Base-by-base conservation (phyloP, 1,284 basidiomycete species). In the Sutorius eximius region DNA sequence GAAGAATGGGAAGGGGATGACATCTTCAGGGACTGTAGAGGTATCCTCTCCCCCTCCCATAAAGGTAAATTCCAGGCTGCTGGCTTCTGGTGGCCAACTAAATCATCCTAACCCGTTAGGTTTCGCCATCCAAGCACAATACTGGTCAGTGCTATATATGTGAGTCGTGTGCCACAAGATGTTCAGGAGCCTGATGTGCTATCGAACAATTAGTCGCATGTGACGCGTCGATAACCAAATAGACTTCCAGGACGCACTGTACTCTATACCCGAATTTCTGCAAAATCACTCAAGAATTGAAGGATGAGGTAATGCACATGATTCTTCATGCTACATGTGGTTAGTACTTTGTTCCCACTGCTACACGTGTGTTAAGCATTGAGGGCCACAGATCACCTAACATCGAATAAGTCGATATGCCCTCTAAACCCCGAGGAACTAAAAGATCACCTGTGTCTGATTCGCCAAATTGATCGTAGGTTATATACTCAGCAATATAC, bases 261-360 rank as follows among this genome's bases (percentile, higher is more conserved):
- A 71, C 78, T 51, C 60, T 78, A 20, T 86, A 77, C 59, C 85
- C 85, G 0, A 69, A 69, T 22, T 64, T 73, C 10, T 71, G 75
- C 9, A 27, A 64, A 0, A 56, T 81, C 18, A 70, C 73, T 0
- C 55, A 62, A 11, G 68, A 72, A 0, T 52, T 75, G 32, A 71
- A 79, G 27, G 66, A 75, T 20, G 81, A 83, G 52, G 62, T 83
- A 3, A 63, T 73, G 22, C 78, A 78, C 52, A 71, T 82, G 42
- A 62, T 83, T 12, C 64, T 78, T 7, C 77, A 82, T 62, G 73
- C 73, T 15, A 73, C 74, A 52, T 73, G 77, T 42, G 83, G 84
- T 82, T 51, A 56, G 71, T 12, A 5, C 18, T 36, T 51, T 18
- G 32, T 38, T 4, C 24, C 33, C 20, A n/a, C n/a, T 45, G 24